Percentiles rank a stretch among this genome's conserved stretches.
Evolutionary conservation across 2,329 filamentous ascomycete species (phyloP).

Genomic region (Onygenales sp.): DNA sequence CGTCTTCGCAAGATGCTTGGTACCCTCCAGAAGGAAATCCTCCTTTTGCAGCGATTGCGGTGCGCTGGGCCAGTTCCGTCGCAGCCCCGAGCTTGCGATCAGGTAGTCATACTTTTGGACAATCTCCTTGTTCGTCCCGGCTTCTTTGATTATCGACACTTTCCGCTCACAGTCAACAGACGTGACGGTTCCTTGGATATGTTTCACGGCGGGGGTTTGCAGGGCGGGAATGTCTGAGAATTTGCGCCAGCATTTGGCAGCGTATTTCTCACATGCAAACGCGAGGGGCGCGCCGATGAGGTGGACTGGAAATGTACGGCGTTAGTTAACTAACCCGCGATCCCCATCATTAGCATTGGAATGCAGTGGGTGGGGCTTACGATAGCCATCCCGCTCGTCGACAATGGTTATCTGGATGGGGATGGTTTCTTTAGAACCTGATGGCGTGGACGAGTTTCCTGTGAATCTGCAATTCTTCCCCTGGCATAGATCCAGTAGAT

Average conservation of each 20-base stretch:
- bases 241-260: constrained; percentile 60
- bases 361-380: constrained; percentile 38
- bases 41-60: constrained; percentile 56
- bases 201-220: constrained; percentile 51
- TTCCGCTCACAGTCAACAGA: constrained; percentile 52
- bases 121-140: constrained; percentile 33
- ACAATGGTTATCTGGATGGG: constrained; percentile 59
- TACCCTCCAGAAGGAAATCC: constrained; percentile 54
- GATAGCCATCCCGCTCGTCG: constrained; percentile 67
- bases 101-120: constrained; percentile 59
- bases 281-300: constrained; percentile 67
- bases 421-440: constrained; percentile 29
- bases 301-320: constrained; percentile 46
- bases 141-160: constrained; percentile 47
- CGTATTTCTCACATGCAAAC: constrained; percentile 54
- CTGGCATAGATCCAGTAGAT: constrained; percentile 56
- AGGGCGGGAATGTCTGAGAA: constrained; percentile 59
- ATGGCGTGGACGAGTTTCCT: constrained; percentile 11
- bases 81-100: constrained; percentile 61
- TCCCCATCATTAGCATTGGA: neutral
- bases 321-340: neutral
- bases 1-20: constrained; percentile 49
- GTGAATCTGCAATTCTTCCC: constrained; percentile 41
- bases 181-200: constrained; percentile 57
- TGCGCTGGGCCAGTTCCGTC: constrained; percentile 62